Evolutionary conservation across 345 rosid genomes (phyloP).

Genomic region (Brassica rapa): DNA sequence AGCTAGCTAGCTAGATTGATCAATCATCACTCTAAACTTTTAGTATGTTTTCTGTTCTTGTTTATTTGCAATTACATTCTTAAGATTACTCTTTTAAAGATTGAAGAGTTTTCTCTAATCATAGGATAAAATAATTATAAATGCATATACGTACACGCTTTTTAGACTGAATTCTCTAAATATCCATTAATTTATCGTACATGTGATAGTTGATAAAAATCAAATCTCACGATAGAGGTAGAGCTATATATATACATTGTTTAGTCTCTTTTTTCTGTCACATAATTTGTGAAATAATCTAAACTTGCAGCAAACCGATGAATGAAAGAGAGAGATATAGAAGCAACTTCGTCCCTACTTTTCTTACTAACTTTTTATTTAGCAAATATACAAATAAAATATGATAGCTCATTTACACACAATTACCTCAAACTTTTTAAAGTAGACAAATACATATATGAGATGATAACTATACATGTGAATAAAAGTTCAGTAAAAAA

Average conservation of each 20-base stretch:
- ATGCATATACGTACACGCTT: too few species aligned
- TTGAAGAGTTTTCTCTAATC: too few species aligned
- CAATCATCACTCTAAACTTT: neutral
- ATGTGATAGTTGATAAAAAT: too few species aligned
- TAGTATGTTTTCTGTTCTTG: neutral
- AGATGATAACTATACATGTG: neutral
- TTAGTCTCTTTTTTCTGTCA: neutral
- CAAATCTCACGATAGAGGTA: neutral
- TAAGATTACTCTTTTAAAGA: neutral
- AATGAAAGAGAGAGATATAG: neutral
- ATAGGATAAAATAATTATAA: too few species aligned
- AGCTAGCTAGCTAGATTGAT: neutral
- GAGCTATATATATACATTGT: neutral
- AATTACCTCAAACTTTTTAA: neutral
- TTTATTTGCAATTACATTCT: neutral
- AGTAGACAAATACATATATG: neutral
- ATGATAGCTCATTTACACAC: neutral
- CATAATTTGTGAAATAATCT: neutral
- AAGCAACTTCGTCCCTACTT: neutral
- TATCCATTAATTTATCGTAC: neutral
- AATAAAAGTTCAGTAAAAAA: too few species aligned
- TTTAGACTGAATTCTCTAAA: neutral
- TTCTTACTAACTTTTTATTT: neutral
- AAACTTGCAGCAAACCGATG: too few species aligned
- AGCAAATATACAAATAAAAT: neutral